Evolutionary conservation across 495 filamentous ascomycete genomes (phyloP).

Genomic region (Aspergillus bridgeri): DNA sequence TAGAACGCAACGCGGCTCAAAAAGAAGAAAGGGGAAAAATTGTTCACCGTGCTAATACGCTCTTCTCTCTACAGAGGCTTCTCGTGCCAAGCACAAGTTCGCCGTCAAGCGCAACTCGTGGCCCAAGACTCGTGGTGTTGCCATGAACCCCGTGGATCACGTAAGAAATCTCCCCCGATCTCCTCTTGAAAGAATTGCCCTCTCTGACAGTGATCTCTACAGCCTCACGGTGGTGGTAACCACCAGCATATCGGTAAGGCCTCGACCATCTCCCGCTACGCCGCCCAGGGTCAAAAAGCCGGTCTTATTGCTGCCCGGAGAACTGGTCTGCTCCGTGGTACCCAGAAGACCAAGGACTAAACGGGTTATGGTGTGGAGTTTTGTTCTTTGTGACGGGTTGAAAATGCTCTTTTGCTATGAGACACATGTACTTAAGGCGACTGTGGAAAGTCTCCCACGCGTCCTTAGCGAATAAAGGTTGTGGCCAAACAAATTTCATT

Average conservation of each 20-base stretch:
- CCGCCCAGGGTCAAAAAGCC: conserved; percentile 98
- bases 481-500: conserved; percentile 40
- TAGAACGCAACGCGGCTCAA: too few relatives aligned
- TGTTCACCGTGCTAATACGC: conserved; percentile 35
- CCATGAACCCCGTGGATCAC: conserved; percentile 99
- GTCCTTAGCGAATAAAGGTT: conserved; percentile 48
- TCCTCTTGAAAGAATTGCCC: not conserved
- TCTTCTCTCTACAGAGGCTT: conserved; percentile 59
- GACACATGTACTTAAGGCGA: conserved; percentile 51
- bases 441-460: conserved; percentile 44
- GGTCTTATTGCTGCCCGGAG: conserved; percentile 99
- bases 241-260: conserved; percentile 99
- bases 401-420: conserved; percentile 51
- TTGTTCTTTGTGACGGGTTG: conserved; percentile 47
- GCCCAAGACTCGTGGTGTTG: conserved; percentile 99
- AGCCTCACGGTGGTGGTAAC: conserved; percentile 99
- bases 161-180: conserved; percentile 41
- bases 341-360: conserved; percentile 96
- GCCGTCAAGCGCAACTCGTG: conserved; percentile 99
- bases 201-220: conserved; percentile 33
- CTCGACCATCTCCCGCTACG: conserved; percentile 97
- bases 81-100: conserved; percentile 98
- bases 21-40: too few relatives aligned
- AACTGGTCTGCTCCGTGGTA: conserved; percentile 98
- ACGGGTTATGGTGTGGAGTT: conserved; percentile 41